Evolutionary conservation across 352 stramenopile genomes (phyloP), one percentile per base, ranked within the genome.

Genomic region (Pilasporangium apinafurcum): DNA sequence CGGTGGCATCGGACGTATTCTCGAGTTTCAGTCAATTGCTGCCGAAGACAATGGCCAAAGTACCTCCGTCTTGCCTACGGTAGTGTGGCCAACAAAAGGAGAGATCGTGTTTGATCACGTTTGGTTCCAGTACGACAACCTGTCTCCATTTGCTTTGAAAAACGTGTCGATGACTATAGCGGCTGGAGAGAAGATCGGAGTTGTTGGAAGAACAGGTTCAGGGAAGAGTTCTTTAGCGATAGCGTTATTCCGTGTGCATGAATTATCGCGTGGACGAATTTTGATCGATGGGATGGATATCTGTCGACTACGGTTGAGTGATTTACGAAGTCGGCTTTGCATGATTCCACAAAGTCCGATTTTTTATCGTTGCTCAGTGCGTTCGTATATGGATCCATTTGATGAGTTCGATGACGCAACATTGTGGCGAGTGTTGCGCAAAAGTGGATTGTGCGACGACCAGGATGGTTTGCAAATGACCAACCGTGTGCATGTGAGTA

Each of bases 301-400:
- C 30, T 59, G 59, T 12, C 14, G 50, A 3, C 34, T 83, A 22
- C 47, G 31, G 2, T 44, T 80, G 18, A 53, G 44, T 31, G 47
- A 52, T 12, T 41, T 83, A 20, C 69, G 69, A 18, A 57, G 53
- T 1, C 59, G 63, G 9, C 44, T 83, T 13, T 70, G 54, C 28
- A 78, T 83, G 28, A 65, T 98, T 33, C 95, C 95, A 5, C 69
- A 83, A 53, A 86, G 97, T 32, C 92, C 93, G 26, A 68, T 98
- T 6, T 67, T 98, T 41, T 98, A 97, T 50, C 77, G 67, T 9
- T 94, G 94, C 20, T 92, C 76, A 8, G 68, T 98, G 29, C 78
- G 89, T 14, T 79, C 67, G 22, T 98, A 98, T 58, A 52, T 98
- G 8, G 92, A 98, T 56, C 93, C 91, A 28, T 96, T 95, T 30